Evolutionary conservation across 768 basidiomycete genomes (phyloP), one percentile per base, ranked within the genome.

Genomic region (Phaffia australis): DNA sequence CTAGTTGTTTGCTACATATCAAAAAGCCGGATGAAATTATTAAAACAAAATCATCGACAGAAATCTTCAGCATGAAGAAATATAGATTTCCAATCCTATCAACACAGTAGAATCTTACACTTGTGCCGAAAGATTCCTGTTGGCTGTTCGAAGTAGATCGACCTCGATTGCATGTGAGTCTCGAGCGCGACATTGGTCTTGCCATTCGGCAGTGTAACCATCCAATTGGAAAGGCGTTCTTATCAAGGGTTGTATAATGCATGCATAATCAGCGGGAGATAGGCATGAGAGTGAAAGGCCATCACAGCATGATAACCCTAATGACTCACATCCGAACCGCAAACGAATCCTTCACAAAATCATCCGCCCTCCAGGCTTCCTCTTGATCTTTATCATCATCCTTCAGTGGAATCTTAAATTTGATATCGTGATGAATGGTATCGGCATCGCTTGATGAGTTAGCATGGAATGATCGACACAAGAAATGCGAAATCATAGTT

Each of bases 211-310:
- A 42, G 85, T 83, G 74, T 89, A 94, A 23, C 84, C 81, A 73
- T 97, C 94, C 50, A 98, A 80, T 89, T 93, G 91, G 77, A 98
- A 93, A 0, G 95, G 89, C 4, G 93, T 95, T 70, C 76, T 76
- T 2, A 27, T 11, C 47, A 16, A n/a, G 30, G 47, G n/a, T 5
- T 8, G 11, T n/a, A 50, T n/a, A 27, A 54, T n/a, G 18, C 27
- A 5, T n/a, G 52, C 27, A 27, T 5, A 4, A 16, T 54, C 18
- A 27, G 52, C 25, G 56, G 23, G 27, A 57, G 56, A 57, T 6
- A 29, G 8, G 56, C 9, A 14, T 19, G 56, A 56, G n/a, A n/a
- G 35, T 42, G 6, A 11, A 42, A 42, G 11, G 35, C 35, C 35
- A 42, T 42, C 35, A 42, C 11, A 11, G 11, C 6, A 42, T 4